These are phyloP conservation scores for Penicillium lividum DNA, from an alignment of 495 filamentous ascomycete genomes.

Conservation along the genomic window DNA sequence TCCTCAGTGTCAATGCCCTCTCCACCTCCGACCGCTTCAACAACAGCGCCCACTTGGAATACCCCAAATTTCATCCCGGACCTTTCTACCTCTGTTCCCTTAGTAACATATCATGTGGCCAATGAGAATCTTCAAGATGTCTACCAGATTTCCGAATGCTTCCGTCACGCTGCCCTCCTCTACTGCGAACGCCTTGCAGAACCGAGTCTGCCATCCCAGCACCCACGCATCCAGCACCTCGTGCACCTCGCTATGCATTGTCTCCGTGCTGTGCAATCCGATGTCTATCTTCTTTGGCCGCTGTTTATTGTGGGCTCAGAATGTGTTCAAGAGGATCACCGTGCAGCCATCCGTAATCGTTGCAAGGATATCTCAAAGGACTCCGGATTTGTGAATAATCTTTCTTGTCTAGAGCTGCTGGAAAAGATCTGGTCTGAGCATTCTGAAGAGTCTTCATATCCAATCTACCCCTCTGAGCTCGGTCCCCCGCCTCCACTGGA, in stretches of 20 bases:
- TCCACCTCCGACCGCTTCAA: slow-evolving; percentile 22
- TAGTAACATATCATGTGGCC: slow-evolving; percentile 31
- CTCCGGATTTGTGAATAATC: slow-evolving; percentile 89
- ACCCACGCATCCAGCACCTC: slow-evolving; percentile 80
- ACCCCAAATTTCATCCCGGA: slow-evolving; percentile 37
- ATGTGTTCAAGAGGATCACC: slow-evolving; percentile 80
- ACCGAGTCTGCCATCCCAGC: slow-evolving; percentile 69
- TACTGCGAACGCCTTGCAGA: slow-evolving; percentile 88
- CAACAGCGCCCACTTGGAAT: slow-evolving; percentile 35
- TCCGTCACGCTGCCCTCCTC: slow-evolving; percentile 84
- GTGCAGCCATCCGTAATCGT: slow-evolving; percentile 71
- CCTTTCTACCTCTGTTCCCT: slow-evolving; percentile 23
- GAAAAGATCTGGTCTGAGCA: slow-evolving; percentile 77
- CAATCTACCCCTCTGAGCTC: slow-evolving; percentile 21
- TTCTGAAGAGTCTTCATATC: slow-evolving; percentile 28
- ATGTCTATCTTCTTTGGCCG: slow-evolving; percentile 94
- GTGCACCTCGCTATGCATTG: slow-evolving; percentile 80
- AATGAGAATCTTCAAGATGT: slow-evolving; percentile 51
- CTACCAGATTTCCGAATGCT: slow-evolving; percentile 77
- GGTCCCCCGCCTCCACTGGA: slow-evolving; percentile 22
- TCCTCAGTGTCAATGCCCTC: slow-evolving; percentile 25
- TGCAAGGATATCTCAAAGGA: slow-evolving; percentile 85
- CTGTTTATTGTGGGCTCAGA: slow-evolving; percentile 90
- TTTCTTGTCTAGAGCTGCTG: slow-evolving; percentile 79
- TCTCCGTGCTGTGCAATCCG: slow-evolving; percentile 73